phyloP scores from a whole-genome alignment of 1,139 yeast genomes.

The Wickerhamiella pararugosa region DNA sequence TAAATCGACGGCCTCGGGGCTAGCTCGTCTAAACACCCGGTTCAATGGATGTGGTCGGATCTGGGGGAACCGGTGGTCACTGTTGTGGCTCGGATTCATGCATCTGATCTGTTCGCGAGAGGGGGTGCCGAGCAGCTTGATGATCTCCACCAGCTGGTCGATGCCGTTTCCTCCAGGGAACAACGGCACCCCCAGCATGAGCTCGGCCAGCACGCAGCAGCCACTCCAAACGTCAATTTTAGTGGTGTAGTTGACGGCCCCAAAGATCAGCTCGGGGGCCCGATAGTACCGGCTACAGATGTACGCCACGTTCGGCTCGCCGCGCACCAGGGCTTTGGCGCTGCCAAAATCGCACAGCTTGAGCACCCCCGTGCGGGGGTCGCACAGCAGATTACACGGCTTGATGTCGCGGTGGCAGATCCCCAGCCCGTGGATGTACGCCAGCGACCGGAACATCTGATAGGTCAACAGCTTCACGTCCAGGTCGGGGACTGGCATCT shows the following conservation, averaged over 20 bases:
- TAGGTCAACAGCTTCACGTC: slow-evolving; percentile 85
- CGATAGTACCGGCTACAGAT: slow-evolving; percentile 93
- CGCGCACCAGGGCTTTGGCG: slow-evolving; percentile 81
- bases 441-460: slow-evolving; percentile 81
- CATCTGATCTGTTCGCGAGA: slow-evolving; percentile 79
- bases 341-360: slow-evolving; percentile 97
- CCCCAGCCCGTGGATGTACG: slow-evolving; percentile 78
- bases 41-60: slow-evolving; percentile 84
- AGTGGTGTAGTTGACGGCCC: slow-evolving; percentile 87
- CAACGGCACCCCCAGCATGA: slow-evolving; percentile 85
- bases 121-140: slow-evolving; percentile 92
- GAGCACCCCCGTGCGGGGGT: slow-evolving; percentile 68
- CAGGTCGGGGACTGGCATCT: slow-evolving; percentile 67
- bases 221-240: slow-evolving; percentile 97
- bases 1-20: slow-evolving; percentile 47
- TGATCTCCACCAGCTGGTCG: slow-evolving; percentile 92
- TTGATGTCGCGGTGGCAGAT: slow-evolving; percentile 96
- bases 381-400: slow-evolving; percentile 84
- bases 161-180: slow-evolving; percentile 98
- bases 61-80: slow-evolving; percentile 88
- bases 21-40: slow-evolving; percentile 60
- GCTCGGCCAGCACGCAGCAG: slow-evolving; percentile 96
- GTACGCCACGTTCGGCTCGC: slow-evolving; percentile 89
- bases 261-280: slow-evolving; percentile 86
- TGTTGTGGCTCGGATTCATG: slow-evolving; percentile 92